These are phyloP conservation scores for Petunia secreta DNA, from an alignment of 257 asterid genomes.

Conservation along the genomic window DNA sequence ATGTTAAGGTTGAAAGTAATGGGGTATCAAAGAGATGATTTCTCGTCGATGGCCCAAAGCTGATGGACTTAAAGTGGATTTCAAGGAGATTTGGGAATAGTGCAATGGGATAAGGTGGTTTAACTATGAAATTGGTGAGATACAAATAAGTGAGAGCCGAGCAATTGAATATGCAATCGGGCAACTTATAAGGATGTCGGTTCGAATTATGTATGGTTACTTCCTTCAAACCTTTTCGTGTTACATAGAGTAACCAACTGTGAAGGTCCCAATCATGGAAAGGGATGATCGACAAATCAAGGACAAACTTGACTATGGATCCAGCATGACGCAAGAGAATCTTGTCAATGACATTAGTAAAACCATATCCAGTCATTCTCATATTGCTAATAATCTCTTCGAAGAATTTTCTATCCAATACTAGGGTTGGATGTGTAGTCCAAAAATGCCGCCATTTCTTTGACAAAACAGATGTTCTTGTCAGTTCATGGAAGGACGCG, in stretches of 20 bases:
- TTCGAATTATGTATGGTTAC: neutral
- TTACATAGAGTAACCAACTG: neutral
- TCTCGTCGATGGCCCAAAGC: neutral
- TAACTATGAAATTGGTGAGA: neutral
- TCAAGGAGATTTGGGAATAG: conserved; percentile 14
- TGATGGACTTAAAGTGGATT: neutral
- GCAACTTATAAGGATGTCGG: neutral
- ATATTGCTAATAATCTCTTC: neutral
- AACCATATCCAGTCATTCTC: neutral
- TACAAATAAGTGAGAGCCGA: neutral
- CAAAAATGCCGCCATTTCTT: neutral
- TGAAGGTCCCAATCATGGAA: neutral
- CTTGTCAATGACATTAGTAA: neutral
- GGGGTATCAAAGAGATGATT: neutral
- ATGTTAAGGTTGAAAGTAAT: neutral
- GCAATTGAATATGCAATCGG: neutral
- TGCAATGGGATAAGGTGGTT: neutral
- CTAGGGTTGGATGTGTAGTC: neutral
- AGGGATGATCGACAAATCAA: neutral
- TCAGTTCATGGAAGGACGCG: neutral
- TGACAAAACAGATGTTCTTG: neutral
- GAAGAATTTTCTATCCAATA: neutral
- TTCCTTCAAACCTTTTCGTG: neutral
- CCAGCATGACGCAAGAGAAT: conserved; percentile 3
- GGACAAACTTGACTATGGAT: neutral